Conservation (phyloP, 345 rosid genomes). For the Syzygium grande region DNA sequence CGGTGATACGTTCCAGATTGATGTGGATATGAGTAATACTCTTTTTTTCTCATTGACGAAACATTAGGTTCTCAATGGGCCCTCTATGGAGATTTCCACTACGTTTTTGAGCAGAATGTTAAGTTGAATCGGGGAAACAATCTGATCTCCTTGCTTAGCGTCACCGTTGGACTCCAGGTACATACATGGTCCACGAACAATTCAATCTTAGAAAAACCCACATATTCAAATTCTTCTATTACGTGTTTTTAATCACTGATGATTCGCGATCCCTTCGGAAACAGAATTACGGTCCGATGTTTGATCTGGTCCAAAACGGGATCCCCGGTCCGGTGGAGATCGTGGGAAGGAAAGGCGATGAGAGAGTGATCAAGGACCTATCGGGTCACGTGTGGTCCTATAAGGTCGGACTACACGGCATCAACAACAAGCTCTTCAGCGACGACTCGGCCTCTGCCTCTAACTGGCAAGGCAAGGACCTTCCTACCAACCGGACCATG, state of each 20-base stretch:
- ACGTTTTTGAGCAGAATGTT: slow-evolving; percentile 21
- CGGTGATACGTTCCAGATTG: background rate
- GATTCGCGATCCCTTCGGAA: background rate
- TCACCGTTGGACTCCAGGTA: slow-evolving; percentile 54
- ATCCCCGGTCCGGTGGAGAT: slow-evolving; percentile 23
- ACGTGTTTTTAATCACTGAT: background rate
- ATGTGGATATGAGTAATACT: background rate
- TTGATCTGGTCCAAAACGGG: slow-evolving; percentile 14
- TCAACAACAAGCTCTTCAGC: slow-evolving; percentile 1
- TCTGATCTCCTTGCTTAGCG: slow-evolving; percentile 42
- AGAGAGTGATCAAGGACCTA: slow-evolving; percentile 31
- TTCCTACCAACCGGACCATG: slow-evolving; percentile 12
- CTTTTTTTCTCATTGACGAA: background rate
- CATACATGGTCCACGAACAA: background rate
- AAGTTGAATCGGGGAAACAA: slow-evolving; percentile 34
- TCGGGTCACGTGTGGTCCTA: slow-evolving; percentile 45
- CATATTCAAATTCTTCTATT: background rate
- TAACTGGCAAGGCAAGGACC: slow-evolving; percentile 4
- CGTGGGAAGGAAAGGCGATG: slow-evolving; percentile 27
- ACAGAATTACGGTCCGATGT: slow-evolving; percentile 34
- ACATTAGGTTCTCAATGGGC: slow-evolving; percentile 35
- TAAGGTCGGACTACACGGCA: slow-evolving; percentile 40
- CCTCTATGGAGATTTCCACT: slow-evolving; percentile 19
- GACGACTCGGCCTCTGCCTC: background rate
- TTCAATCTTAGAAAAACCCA: background rate